Percentiles rank a stretch among this genome's conserved stretches.
Evolutionary conservation across 2,329 filamentous ascomycete species (phyloP).

Genomic region (Chalaropsis ovoidea): DNA sequence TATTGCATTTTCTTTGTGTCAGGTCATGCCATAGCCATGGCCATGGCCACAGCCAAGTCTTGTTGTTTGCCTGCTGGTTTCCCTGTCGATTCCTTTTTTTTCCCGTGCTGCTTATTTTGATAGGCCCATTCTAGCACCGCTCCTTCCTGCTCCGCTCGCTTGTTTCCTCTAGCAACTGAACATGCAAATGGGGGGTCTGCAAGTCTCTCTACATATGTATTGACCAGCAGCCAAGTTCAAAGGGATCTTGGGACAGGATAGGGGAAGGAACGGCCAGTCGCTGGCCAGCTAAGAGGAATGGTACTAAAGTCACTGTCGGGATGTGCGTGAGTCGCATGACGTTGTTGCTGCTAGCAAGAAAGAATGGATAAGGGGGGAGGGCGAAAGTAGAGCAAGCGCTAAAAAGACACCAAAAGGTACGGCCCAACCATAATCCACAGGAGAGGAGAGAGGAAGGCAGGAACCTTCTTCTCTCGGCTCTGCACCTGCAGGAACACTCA

Average conservation of each 20-base stretch:
- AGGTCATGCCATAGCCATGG: not conserved
- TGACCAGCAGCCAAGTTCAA: not conserved
- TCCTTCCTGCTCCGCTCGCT: not conserved
- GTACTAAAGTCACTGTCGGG: not conserved
- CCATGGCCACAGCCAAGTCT: not conserved
- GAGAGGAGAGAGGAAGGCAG: not conserved
- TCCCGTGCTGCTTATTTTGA: not conserved
- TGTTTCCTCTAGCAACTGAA: not conserved
- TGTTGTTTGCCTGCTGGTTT: not conserved
- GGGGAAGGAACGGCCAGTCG: not conserved
- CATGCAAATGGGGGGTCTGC: not conserved
- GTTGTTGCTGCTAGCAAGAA: conserved; percentile 16
- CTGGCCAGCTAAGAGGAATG: not conserved
- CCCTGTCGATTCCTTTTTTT: not conserved
- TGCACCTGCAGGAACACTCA: conserved; percentile 6
- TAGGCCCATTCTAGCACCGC: not conserved
- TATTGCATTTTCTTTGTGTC: not conserved
- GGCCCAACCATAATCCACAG: not conserved
- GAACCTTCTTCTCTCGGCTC: conserved; percentile 7
- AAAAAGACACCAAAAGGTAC: not conserved
- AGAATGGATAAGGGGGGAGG: not conserved
- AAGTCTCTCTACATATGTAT: no score
- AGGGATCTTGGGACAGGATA: not conserved
- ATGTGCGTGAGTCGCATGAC: not conserved
- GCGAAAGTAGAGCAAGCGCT: not conserved